Conservation (phyloP, 2,329 filamentous ascomycete species). For the Exserohilum turcica region DNA sequence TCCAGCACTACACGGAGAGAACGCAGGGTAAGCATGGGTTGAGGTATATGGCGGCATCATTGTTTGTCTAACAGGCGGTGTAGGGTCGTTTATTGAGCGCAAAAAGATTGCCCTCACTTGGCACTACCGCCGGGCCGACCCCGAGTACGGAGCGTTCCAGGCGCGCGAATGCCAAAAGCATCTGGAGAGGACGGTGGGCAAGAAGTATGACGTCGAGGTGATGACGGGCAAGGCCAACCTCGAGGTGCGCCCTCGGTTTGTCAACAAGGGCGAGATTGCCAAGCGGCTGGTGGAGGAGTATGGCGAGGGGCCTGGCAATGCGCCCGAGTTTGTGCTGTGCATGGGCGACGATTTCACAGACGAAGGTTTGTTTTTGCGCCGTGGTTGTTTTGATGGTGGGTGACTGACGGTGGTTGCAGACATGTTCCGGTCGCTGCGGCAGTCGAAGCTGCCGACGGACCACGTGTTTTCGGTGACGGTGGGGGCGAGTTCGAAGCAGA, state of each 20-base stretch:
- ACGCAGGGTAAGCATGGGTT: conserved; percentile 69
- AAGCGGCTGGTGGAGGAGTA: conserved; percentile 81
- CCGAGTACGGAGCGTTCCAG: conserved; percentile 80
- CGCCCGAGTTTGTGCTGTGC: conserved; percentile 86
- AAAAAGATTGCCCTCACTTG: conserved; percentile 95
- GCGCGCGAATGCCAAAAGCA: conserved; percentile 80
- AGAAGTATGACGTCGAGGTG: conserved; percentile 88
- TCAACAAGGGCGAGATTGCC: conserved; percentile 97
- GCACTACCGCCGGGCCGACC: conserved; percentile 93
- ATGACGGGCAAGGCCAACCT: conserved; percentile 97
- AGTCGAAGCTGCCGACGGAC: conserved; percentile 61
- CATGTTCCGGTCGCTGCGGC: conserved; percentile 80
- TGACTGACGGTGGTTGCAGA: conserved; percentile 53
- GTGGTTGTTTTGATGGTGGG: neutral
- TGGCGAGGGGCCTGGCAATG: conserved; percentile 59
- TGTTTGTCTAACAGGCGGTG: conserved; percentile 17
- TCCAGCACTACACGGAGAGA: conserved; percentile 85
- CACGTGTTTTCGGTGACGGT: conserved; percentile 91
- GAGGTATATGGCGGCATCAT: neutral
- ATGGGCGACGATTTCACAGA: conserved; percentile 96
- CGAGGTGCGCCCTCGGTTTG: conserved; percentile 93
- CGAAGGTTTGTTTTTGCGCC: conserved; percentile 67
- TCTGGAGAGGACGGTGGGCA: conserved; percentile 75
- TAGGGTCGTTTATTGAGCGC: conserved; percentile 87
- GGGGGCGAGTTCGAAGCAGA: conserved; percentile 89